Conservation (phyloP, 495 filamentous ascomycete genomes). For the Penicillium angulare region DNA sequence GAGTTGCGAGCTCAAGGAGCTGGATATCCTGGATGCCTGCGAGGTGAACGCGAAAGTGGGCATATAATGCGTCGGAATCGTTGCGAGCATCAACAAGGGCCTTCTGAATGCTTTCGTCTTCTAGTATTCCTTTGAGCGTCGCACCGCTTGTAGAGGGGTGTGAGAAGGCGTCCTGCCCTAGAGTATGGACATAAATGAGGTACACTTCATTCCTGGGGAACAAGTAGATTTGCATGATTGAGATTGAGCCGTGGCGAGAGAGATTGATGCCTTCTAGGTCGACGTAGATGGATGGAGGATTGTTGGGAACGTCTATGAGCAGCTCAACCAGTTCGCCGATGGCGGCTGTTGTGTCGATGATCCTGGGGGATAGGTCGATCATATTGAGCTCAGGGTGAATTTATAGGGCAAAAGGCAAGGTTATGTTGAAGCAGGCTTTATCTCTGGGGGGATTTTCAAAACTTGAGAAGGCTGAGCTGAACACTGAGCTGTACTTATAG, state of each 20-base stretch:
- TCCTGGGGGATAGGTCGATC: too few relatives aligned
- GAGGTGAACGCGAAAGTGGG: conserved; percentile 37
- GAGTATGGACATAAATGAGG: conserved; percentile 52
- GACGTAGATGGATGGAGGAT: conserved; percentile 40
- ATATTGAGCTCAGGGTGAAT: too few relatives aligned
- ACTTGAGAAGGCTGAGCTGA: too few relatives aligned
- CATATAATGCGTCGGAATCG: conserved; percentile 55
- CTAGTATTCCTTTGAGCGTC: conserved; percentile 52
- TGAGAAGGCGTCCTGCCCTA: conserved; percentile 43
- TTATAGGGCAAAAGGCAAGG: too few relatives aligned
- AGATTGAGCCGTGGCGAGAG: conserved; percentile 47
- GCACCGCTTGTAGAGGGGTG: conserved; percentile 21
- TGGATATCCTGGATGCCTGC: conserved; percentile 52
- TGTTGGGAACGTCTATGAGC: neutral
- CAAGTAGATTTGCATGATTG: conserved; percentile 46
- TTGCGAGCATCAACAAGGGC: conserved; percentile 43
- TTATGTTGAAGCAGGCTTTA: too few relatives aligned
- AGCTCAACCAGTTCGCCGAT: neutral
- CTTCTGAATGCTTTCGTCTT: conserved; percentile 33
- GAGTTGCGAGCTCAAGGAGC: conserved; percentile 51
- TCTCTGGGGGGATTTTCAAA: too few relatives aligned
- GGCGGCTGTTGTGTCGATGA: neutral
- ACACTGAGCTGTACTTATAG: too few relatives aligned
- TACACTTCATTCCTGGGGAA: conserved; percentile 17
- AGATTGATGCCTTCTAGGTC: conserved; percentile 56